Conservation (phyloP, 2,329 filamentous ascomycete species). For the Penicillium sp. region DNA sequence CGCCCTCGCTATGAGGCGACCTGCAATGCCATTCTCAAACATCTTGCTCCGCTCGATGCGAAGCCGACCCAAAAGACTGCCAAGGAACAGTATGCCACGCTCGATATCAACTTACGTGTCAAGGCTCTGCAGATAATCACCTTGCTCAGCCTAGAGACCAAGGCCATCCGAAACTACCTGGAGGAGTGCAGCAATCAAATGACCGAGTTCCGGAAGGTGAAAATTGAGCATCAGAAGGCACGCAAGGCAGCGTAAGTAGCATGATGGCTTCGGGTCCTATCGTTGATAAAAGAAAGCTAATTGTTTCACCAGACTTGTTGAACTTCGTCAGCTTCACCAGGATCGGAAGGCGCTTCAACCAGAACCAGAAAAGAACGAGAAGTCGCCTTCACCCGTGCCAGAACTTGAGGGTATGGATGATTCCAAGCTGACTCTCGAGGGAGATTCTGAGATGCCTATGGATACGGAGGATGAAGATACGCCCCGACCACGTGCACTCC, state of each 20-base stretch:
- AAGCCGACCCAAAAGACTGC: slow-evolving; percentile 79
- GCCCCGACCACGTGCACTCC: slow-evolving; percentile 59
- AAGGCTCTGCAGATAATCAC: slow-evolving; percentile 82
- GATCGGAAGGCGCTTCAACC: slow-evolving; percentile 54
- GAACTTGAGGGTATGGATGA: slow-evolving; percentile 47
- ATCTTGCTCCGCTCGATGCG: slow-evolving; percentile 77
- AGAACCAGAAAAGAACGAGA: slow-evolving; percentile 41
- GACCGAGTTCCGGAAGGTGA: slow-evolving; percentile 93
- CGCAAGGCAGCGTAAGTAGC: slow-evolving; percentile 64
- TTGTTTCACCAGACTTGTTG: slow-evolving; percentile 40
- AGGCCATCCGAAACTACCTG: slow-evolving; percentile 83
- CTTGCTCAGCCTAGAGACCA: slow-evolving; percentile 83
- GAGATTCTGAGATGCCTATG: slow-evolving; percentile 64
- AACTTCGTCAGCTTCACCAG: slow-evolving; percentile 51
- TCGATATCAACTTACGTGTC: slow-evolving; percentile 83
- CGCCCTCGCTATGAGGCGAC: slow-evolving; percentile 68
- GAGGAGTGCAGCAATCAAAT: slow-evolving; percentile 91
- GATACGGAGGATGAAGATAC: slow-evolving; percentile 74
- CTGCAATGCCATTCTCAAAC: slow-evolving; percentile 78
- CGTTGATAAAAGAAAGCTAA: slow-evolving; percentile 15
- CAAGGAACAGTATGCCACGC: slow-evolving; percentile 68
- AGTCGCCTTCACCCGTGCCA: slow-evolving; percentile 48
- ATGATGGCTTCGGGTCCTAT: background rate
- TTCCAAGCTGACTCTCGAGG: slow-evolving; percentile 56
- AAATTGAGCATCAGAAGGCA: slow-evolving; percentile 87